phyloP scores from a whole-genome alignment of 345 rosid species.

The Lepidium sativum region DNA sequence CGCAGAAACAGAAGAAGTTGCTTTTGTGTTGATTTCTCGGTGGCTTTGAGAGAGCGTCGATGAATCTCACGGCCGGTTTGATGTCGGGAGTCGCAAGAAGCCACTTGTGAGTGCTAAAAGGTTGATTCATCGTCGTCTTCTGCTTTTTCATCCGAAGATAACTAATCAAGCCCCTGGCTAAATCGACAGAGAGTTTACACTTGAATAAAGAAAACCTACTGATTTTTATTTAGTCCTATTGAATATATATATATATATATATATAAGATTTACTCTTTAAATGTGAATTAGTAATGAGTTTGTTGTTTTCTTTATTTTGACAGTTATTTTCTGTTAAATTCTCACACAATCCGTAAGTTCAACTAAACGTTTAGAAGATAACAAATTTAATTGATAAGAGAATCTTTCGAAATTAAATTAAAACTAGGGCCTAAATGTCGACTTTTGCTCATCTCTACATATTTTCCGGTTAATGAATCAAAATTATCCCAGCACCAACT shows the following conservation, averaged over 20 bases:
- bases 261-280: too few relatives aligned
- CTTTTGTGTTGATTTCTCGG: background rate
- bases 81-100: background rate
- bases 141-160: background rate
- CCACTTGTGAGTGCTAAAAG: background rate
- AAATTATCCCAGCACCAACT: slow-evolving; percentile 81
- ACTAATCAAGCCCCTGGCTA: too few relatives aligned
- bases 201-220: too few relatives aligned
- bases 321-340: too few relatives aligned
- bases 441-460: slow-evolving; percentile 38
- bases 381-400: slow-evolving; percentile 13
- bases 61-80: background rate
- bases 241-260: too few relatives aligned
- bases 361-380: background rate
- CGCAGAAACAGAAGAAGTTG: background rate
- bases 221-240: too few relatives aligned
- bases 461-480: slow-evolving; percentile 75
- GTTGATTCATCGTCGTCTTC: background rate
- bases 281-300: too few relatives aligned
- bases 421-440: slow-evolving; percentile 5
- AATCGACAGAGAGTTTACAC: too few relatives aligned
- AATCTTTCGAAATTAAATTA: slow-evolving; percentile 17
- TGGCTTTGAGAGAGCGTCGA: background rate
- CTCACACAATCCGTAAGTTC: too few relatives aligned
- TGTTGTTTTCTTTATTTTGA: too few relatives aligned